A percentile compares a stretch with the other conserved stretches of the same genome.
These are phyloP conservation scores for Gymnopilus dilepis DNA, from an alignment of 768 basidiomycete genomes.

Conservation along the genomic window DNA sequence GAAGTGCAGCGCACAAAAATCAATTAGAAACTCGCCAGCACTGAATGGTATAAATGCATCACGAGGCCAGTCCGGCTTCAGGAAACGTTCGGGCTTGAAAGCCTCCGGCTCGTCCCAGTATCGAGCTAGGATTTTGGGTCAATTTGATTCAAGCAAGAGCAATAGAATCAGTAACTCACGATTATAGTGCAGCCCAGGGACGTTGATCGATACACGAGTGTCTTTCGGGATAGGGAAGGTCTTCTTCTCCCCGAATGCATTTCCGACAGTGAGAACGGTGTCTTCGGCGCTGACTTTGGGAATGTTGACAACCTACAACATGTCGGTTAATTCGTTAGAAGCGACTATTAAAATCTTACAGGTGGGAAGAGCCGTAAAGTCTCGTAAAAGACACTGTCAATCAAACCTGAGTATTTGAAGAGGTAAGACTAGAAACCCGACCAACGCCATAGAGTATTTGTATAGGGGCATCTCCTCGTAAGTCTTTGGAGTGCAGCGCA, in stretches of 20 bases:
- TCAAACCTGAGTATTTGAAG: not conserved
- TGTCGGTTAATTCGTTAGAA: not conserved
- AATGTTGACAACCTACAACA: conserved; percentile 2
- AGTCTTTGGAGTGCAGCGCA: conserved; percentile 27
- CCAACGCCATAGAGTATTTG: conserved; percentile 41
- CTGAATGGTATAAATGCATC: conserved; percentile 64
- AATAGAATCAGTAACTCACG: conserved; percentile 37
- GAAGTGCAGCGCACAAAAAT: not conserved
- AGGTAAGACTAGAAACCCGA: not conserved
- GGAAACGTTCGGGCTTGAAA: conserved; percentile 54
- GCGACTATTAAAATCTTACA: conserved; percentile 26
- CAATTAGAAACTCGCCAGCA: conserved; percentile 31
- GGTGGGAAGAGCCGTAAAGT: conserved; percentile 53
- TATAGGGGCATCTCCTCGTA: conserved; percentile 47
- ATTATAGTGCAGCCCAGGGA: conserved; percentile 54
- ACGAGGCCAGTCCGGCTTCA: conserved; percentile 50
- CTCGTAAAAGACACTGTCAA: conserved; percentile 47
- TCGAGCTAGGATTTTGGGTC: conserved; percentile 39
- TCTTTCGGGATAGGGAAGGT: conserved; percentile 50
- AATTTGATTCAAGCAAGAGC: not conserved
- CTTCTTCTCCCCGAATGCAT: conserved; percentile 42
- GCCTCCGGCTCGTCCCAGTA: conserved; percentile 59
- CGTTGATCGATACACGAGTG: conserved; percentile 39
- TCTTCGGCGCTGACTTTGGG: conserved; percentile 47
- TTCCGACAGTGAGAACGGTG: conserved; percentile 40